A percentile compares a stretch with the other conserved stretches of the same genome.
phyloP scores from a whole-genome alignment of 2,329 filamentous ascomycete species.

The Xylaria sp. region DNA sequence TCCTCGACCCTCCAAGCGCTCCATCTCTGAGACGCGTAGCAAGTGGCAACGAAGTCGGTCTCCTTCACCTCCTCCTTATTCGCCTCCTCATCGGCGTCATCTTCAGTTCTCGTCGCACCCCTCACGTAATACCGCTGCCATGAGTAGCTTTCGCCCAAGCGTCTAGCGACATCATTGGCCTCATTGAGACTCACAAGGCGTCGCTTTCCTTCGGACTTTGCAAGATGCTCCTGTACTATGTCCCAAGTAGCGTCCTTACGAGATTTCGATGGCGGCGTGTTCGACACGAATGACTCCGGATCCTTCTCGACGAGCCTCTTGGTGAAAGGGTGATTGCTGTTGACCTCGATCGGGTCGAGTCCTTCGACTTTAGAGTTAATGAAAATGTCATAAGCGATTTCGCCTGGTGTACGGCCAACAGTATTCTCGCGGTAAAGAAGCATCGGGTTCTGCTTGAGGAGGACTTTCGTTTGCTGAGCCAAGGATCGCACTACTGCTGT shows the following conservation, averaged over 20 bases:
- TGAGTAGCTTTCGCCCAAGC: constrained; percentile 63
- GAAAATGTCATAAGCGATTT: constrained; percentile 70
- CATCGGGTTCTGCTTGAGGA: constrained; percentile 67
- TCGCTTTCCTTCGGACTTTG: constrained; percentile 52
- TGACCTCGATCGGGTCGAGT: constrained; percentile 32
- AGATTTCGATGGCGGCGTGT: not conserved
- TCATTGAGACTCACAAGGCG: constrained; percentile 66
- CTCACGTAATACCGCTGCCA: constrained; percentile 45
- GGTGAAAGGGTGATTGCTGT: not conserved
- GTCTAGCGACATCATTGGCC: constrained; percentile 68
- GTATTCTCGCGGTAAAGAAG: constrained; percentile 79
- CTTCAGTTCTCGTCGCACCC: constrained; percentile 13
- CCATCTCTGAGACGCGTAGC: constrained; percentile 15
- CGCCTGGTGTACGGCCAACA: constrained; percentile 77
- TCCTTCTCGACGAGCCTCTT: constrained; percentile 24
- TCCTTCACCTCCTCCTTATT: constrained; percentile 35
- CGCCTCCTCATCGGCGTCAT: constrained; percentile 29
- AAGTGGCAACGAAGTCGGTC: constrained; percentile 34
- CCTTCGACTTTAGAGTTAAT: constrained; percentile 54
- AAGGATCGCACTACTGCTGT: constrained; percentile 58
- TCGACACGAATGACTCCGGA: constrained; percentile 29
- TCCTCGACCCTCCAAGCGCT: constrained; percentile 20
- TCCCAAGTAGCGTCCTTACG: constrained; percentile 44
- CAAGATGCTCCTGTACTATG: constrained; percentile 43
- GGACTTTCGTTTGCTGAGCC: constrained; percentile 52